phyloP scores from a whole-genome alignment of 306 rosid genomes.

The Pachyrhizus erosus region DNA sequence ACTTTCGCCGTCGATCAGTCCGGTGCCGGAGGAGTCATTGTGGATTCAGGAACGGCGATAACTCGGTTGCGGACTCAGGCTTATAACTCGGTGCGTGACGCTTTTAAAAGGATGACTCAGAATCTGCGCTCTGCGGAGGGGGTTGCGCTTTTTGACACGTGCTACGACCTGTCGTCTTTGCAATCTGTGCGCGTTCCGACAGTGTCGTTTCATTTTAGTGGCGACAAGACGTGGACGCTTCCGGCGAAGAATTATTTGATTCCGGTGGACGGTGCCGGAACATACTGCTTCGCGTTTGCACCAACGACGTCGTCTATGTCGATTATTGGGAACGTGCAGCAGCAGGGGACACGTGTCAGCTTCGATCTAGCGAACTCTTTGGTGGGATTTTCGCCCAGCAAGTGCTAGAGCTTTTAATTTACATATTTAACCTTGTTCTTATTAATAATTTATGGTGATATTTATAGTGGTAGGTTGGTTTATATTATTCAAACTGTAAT shows the following conservation, averaged over 20 bases:
- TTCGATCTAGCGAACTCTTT: constrained; percentile 61
- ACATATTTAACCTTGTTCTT: constrained; percentile 41
- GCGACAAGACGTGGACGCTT: constrained; percentile 50
- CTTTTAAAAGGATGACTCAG: constrained; percentile 57
- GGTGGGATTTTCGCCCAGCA: constrained; percentile 74
- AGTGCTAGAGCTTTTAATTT: constrained; percentile 55
- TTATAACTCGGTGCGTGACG: constrained; percentile 76
- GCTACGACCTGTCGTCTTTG: constrained; percentile 71
- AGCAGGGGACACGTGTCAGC: constrained; percentile 97
- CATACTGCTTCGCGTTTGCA: constrained; percentile 88
- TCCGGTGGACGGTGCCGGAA: constrained; percentile 73
- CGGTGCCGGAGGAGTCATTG: constrained; percentile 77
- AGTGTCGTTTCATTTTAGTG: constrained; percentile 68
- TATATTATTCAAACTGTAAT: not conserved
- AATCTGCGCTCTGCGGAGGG: constrained; percentile 46
- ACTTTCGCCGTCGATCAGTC: constrained; percentile 54
- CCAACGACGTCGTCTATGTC: constrained; percentile 72
- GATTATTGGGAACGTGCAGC: constrained; percentile 90
- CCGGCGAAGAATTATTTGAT: constrained; percentile 88
- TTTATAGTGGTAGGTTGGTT: not conserved
- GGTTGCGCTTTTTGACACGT: constrained; percentile 81
- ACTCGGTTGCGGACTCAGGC: constrained; percentile 73
- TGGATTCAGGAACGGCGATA: constrained; percentile 87
- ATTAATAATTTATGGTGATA: not conserved
- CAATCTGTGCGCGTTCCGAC: constrained; percentile 71